Evolutionary conservation across 441 rosid species (phyloP), one percentile per base, ranked within the genome.

Genomic region (Adansonia gregorii): DNA sequence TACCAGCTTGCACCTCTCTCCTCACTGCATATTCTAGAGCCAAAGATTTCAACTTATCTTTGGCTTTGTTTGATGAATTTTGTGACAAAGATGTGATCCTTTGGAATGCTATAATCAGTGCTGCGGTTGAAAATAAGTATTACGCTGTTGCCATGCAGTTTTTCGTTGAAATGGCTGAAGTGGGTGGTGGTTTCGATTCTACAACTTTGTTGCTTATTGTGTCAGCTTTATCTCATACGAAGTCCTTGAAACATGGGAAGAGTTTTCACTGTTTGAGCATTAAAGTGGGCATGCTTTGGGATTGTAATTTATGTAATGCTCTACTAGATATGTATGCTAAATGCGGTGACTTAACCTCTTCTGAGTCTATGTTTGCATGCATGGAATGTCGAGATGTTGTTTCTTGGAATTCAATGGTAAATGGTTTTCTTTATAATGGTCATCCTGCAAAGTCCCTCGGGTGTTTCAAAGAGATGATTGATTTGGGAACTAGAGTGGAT

Each of bases 331-430:
- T 88, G 86, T 88, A 89, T 76, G 89, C 90, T 45, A 84, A 91
- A 86, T 83, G 85, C 0, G 78, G 87, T 2, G 88, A 87, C 74
- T 80, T 89, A 77, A 67, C 76, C 71, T 86, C 89, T 0, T 82
- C 90, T 0, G 86, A 84, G 79, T 43, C 73, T 49, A 67, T 82
- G 70, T 86, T 87, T 41, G 19, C 39, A 12, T 76, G 78, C 70
- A 85, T 85, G 87, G 82, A 67, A 19, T 54, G 27, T 20, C 81
- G 83, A 82, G 93, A 88, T 51, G 59, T 76, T 72, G 80, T 91
- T 64, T 82, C 93, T 78, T 91, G 93, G 94, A 91, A 91, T 79
- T 82, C 93, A 2, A 72, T 88, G 24, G n/a, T 85, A 77, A 86
- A 86, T n/a, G 87, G 87, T 59, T 87, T 84, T 84, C 88, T 86